Base-by-base conservation (phyloP, 1,284 basidiomycete species). In the Cutaneotrichosporon daszewskae region DNA sequence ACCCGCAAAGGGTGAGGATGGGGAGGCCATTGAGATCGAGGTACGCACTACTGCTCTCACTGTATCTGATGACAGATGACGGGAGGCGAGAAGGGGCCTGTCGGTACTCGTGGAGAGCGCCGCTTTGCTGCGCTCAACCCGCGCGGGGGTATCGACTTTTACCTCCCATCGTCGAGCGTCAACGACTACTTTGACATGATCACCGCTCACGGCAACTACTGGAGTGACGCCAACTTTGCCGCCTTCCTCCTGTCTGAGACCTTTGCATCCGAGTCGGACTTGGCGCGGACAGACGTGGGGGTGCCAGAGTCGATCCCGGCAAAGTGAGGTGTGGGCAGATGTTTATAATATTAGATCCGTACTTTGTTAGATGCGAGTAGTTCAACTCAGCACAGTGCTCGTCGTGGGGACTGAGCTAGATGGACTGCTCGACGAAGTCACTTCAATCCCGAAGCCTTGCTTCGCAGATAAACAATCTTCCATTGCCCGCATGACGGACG, bases 111-210 rank as follows among this genome's bases (percentile, higher is more conserved):
- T 27, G 69, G 61, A 3, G 70, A 72, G 47, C 47, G 71, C 5
- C 55, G 71, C 11, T 70, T 73, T 39, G 68, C 63, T 0, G 71
- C 70, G 0, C 49, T 73, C 34, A 73, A 73, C 41, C 68, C 70
- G 1, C 71, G 71, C 41, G 71, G 71, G 2, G 68, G 64, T 41
- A 43, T 72, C 24, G 70, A 72, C 42, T 73, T 70, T 37, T 67
- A 56, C 38, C 52, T 73, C 17, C 67, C 68, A 4, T 61, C 62
- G 6, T 56, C 62, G 1, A 64, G 66, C 2, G 60, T 68, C 20
- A 69, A 62, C 56, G 69, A 69, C 41, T 72, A 72, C 37, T 45
- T 72, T 6, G 66, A 66, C 39, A 70, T 68, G 62, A 58, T 69
- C 25, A 67, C 66, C 1, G 59, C 66, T 3, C 69, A 71, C 41